A percentile compares a stretch with the other conserved stretches of the same genome.
phyloP scores from a whole-genome alignment of 352 stramenopile species.

The Aphanomyces astaci region DNA sequence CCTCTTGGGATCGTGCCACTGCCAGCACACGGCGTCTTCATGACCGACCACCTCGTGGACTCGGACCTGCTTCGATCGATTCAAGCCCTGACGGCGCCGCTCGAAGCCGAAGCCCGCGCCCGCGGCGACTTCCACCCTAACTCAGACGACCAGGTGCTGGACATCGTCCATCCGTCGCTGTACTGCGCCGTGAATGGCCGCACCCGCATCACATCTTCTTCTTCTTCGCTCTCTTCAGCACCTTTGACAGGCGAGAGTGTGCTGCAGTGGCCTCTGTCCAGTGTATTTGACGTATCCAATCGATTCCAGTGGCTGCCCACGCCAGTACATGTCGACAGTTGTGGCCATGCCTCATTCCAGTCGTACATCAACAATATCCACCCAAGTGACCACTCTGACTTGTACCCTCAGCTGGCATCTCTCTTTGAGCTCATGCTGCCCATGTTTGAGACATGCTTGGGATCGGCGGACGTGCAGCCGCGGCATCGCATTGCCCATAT shows the following conservation, averaged over 20 bases:
- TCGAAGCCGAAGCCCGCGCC: constrained; percentile 27
- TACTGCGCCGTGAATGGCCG: constrained; percentile 45
- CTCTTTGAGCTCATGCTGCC: constrained; percentile 36
- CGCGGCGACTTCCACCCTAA: constrained; percentile 47
- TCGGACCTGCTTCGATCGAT: constrained; percentile 31
- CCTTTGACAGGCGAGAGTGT: neutral
- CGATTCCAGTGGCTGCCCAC: constrained; percentile 41
- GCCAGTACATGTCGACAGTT: constrained; percentile 27
- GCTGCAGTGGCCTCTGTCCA: neutral
- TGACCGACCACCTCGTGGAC: neutral
- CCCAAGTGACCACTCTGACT: constrained; percentile 20
- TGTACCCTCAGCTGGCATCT: constrained; percentile 31
- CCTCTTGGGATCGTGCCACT: neutral
- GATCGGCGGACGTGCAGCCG: neutral
- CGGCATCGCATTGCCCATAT: neutral
- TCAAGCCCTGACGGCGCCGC: constrained; percentile 31
- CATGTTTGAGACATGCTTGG: constrained; percentile 33
- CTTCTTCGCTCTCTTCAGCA: neutral
- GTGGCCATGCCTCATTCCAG: constrained; percentile 25
- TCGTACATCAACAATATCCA: constrained; percentile 59
- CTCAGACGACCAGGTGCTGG: constrained; percentile 40
- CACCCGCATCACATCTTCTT: constrained; percentile 18
- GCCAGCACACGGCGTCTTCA: neutral
- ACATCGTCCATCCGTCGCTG: constrained; percentile 54
- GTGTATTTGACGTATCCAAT: neutral